phyloP scores from a whole-genome alignment of 768 basidiomycete species.

The Leccinum broughii region DNA sequence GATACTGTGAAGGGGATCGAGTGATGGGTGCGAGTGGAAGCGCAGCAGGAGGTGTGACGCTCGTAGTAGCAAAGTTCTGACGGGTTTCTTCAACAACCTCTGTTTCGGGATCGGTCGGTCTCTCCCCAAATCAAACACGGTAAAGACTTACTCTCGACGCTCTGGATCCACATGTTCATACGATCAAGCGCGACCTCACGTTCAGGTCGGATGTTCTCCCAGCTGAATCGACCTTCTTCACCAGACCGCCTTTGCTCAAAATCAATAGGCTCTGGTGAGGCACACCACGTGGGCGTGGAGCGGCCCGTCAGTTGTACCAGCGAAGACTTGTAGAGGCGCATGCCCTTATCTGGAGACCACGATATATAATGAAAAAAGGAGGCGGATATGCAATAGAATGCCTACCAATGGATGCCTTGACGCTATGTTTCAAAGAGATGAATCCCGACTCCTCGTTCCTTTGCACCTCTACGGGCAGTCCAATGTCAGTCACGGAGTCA shows the following conservation, averaged over 20 bases:
- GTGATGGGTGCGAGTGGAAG: constrained; percentile 62
- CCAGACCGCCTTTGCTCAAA: constrained; percentile 35
- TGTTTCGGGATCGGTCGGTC: constrained; percentile 31
- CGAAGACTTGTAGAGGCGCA: constrained; percentile 68
- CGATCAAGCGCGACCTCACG: constrained; percentile 48
- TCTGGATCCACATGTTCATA: constrained; percentile 81
- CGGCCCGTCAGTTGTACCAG: constrained; percentile 41
- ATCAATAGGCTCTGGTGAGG: constrained; percentile 33
- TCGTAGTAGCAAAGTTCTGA: constrained; percentile 64
- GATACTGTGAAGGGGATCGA: constrained; percentile 45
- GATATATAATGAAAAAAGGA: neutral
- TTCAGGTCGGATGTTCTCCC: constrained; percentile 36
- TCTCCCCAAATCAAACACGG: neutral
- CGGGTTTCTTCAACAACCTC: constrained; percentile 82
- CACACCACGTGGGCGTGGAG: constrained; percentile 26
- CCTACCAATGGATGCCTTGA: constrained; percentile 74
- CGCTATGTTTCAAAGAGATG: constrained; percentile 61
- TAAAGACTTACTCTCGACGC: constrained; percentile 70
- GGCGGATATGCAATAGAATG: constrained; percentile 9
- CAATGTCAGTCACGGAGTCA: constrained; percentile 21
- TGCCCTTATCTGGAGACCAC: constrained; percentile 56
- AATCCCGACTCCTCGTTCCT: constrained; percentile 41
- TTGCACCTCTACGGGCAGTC: constrained; percentile 26
- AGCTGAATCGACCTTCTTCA: constrained; percentile 35
- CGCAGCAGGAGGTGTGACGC: constrained; percentile 52